These are phyloP conservation scores for Podospora australis DNA, from an alignment of 495 filamentous ascomycete species.

Conservation along the genomic window DNA sequence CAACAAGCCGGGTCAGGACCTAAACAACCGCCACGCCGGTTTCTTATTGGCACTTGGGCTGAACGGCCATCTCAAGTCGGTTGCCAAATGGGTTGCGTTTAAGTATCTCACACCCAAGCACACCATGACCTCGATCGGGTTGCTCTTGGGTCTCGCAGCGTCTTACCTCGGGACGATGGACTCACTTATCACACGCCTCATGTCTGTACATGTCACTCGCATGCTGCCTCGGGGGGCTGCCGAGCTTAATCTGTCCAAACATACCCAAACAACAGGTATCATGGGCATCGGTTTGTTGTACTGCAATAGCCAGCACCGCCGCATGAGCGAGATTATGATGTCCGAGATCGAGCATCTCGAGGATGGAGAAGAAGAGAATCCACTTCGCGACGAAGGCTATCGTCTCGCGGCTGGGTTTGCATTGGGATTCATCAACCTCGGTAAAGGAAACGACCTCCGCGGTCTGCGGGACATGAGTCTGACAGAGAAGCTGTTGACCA, in stretches of 20 bases:
- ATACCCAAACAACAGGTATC: constrained; percentile 94
- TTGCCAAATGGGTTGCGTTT: constrained; percentile 98
- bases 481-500: constrained; percentile 73
- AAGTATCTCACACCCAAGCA: constrained; percentile 98
- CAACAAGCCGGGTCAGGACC: constrained; percentile 83
- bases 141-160: constrained; percentile 84
- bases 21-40: constrained; percentile 88
- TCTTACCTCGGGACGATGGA: constrained; percentile 97
- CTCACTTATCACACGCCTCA: constrained; percentile 80
- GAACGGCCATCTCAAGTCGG: constrained; percentile 84
- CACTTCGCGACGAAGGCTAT: constrained; percentile 89
- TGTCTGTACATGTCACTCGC: constrained; percentile 94
- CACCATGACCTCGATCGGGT: constrained; percentile 95
- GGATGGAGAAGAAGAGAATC: constrained; percentile 60
- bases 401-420: constrained; percentile 90
- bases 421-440: constrained; percentile 90
- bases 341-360: constrained; percentile 90
- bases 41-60: constrained; percentile 89
- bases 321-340: constrained; percentile 98
- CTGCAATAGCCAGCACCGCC: constrained; percentile 88
- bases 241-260: constrained; percentile 84
- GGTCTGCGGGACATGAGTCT: constrained; percentile 93
- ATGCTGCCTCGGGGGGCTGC: constrained; percentile 88
- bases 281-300: constrained; percentile 97
- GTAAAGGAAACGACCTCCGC: constrained; percentile 76